Evolutionary conservation across 257 asterid genomes (phyloP), one percentile per base, ranked within the genome.

Genomic region (Gynochthodes officinalis): DNA sequence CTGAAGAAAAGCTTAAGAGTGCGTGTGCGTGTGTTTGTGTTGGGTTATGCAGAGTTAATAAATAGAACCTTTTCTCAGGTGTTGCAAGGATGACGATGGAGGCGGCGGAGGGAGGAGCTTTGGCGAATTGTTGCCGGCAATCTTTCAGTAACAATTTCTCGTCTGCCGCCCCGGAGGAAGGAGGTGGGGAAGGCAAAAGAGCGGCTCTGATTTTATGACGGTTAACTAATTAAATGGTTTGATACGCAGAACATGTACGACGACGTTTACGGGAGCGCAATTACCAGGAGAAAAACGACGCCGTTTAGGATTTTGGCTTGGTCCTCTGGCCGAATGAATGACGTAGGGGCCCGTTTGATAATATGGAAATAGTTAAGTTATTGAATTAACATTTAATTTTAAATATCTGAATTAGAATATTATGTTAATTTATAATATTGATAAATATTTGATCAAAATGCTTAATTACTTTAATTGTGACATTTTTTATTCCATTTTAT

Each of bases 81-180:
- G 27, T 27, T 23, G 19, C 44, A 4, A 50, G 57, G 32, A 64
- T 8, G 52, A 25, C 16, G 21, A 19, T 61, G 49, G 28, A 49
- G 76, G 39, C n/a, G 67, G 13, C 16, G 61, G 69, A 16, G 23
- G 52, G 57, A 25, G 64, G 67, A 25, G 75, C 5, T 19, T 39
- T 11, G 48, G 48, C 33, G 46, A 37, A 30, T 62, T 33, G 60
- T 19, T 15, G 69, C 32, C 69, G 48, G 52, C 55, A 39, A 21
- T 10, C 18, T 33, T 30, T 23, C 1, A 16, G 3, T n/a, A 10
- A 55, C 52, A 39, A 53, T 4, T 28, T 13, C 57, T 49, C 14
- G 49, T 68, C 58, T 35, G 76, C 70, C 76, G 52, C 69, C 50
- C 55, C 42, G 62, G 70, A n/a, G 76, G 6, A 40, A 30, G 39